Evolutionary conservation across 2,329 filamentous ascomycete species (phyloP).

Genomic region (Xylariaceae sp.): DNA sequence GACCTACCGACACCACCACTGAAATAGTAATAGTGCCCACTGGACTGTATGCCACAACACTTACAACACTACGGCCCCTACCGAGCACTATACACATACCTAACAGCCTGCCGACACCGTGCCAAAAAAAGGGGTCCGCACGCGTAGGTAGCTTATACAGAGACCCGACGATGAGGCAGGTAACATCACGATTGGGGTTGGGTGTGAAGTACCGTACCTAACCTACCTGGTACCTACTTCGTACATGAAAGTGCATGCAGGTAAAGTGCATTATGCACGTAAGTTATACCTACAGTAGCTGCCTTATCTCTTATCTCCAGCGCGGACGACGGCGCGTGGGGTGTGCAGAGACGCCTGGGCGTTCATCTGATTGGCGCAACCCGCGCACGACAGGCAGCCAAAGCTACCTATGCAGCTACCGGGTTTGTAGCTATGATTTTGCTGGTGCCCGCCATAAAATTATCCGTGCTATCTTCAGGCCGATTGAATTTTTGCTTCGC

Average conservation of each 20-base stretch:
- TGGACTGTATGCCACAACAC: too few species aligned
- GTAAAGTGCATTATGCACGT: too few species aligned
- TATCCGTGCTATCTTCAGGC: conserved; percentile 14
- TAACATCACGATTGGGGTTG: background rate
- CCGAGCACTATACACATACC: too few species aligned
- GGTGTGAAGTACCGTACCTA: background rate
- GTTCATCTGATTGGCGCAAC: conserved; percentile 10
- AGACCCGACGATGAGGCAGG: background rate
- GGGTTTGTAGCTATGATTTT: conserved; percentile 1
- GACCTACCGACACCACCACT: too few species aligned
- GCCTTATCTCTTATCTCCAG: background rate
- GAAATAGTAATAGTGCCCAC: too few species aligned
- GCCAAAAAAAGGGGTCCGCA: too few species aligned
- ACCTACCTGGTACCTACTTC: too few species aligned
- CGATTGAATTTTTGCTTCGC: conserved; percentile 21
- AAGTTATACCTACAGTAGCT: too few species aligned
- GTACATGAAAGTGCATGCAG: too few species aligned
- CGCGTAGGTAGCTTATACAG: background rate
- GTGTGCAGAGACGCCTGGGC: background rate
- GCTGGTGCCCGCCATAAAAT: conserved; percentile 16
- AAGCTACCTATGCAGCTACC: background rate
- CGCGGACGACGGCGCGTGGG: background rate
- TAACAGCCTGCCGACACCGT: too few species aligned
- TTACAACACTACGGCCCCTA: too few species aligned
- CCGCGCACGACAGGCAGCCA: background rate